Base-by-base conservation (phyloP, 495 filamentous ascomycete species). In the Chaetomium fimeti region DNA sequence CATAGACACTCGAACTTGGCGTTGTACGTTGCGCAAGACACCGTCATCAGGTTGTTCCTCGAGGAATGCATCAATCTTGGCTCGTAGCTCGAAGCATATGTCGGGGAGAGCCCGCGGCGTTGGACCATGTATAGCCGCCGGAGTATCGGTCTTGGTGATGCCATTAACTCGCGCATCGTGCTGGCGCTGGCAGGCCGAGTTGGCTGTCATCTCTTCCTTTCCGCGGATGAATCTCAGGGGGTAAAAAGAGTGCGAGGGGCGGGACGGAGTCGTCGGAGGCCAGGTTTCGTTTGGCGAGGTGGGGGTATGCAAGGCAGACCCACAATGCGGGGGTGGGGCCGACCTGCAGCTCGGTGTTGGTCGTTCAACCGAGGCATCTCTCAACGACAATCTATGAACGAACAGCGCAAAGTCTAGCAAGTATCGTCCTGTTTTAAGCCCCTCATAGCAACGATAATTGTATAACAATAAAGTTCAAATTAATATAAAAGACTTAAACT, bases 41-140 rank as follows among this genome's bases (percentile, higher is more conserved):
- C 84, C 75, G 29, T 79, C 82, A 18, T 82, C 77, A 54, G 61
- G 85, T 73, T 69, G 54, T 69, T 84, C 80, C 55, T 78, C 75
- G 56, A 98, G 80, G 72, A 98, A 96, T 36, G 77, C 77, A 28
- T 83, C 78, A 57, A 97, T 81, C 66, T 86, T 85, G 25, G 72
- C 72, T 66, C 89, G 83, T 61, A 94, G 82, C 64, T 66, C 65
- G 62, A 67, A 67, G 65, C 74, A 76, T 24, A 76, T 66, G 9
- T 70, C 67, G 42, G 67, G 68, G 22, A 74, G 63, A 5, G 65
- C 61, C 58, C 64, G 69, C 40, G 42, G 57, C 22, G 38, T 15
- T 42, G n/a, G 0, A 2, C 40, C 32, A 38, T 27, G 25, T 16
- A 42, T 47, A 40, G 6, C 3, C 38, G 6, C 48, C 22, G 16